Conservation (phyloP, 2,329 filamentous ascomycete species). For the Ilyonectria mors-panacis region DNA sequence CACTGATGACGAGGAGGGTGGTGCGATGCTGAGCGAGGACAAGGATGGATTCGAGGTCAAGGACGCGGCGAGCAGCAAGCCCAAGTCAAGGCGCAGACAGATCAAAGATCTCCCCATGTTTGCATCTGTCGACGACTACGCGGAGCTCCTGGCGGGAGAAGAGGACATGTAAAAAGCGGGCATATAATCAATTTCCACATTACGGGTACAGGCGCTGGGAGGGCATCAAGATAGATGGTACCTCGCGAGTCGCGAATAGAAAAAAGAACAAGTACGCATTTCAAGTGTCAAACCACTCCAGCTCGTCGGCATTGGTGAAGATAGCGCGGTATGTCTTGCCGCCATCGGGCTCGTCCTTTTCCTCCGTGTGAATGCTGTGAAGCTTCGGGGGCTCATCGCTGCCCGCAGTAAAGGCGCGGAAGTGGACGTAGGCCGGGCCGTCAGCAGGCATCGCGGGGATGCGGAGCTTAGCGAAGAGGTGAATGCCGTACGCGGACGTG, state of each 20-base stretch:
- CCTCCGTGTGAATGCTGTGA: constrained; percentile 93
- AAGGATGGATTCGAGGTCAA: constrained; percentile 70
- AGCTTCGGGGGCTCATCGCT: constrained; percentile 84
- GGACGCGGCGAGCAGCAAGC: constrained; percentile 69
- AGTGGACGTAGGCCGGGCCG: constrained; percentile 82
- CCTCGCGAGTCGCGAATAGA: constrained; percentile 21
- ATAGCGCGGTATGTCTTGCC: constrained; percentile 95
- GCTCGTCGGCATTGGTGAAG: constrained; percentile 90
- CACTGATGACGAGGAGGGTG: constrained; percentile 61
- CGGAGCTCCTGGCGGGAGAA: constrained; percentile 83
- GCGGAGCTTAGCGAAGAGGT: constrained; percentile 83
- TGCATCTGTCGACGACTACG: constrained; percentile 94
- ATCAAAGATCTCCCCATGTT: constrained; percentile 93
- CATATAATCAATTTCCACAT: constrained; percentile 34
- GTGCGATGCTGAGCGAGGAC: constrained; percentile 57
- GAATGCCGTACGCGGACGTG: constrained; percentile 84
- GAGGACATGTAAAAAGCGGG: constrained; percentile 62
- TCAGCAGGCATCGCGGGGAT: constrained; percentile 61
- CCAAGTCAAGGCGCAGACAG: constrained; percentile 79
- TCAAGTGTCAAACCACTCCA: constrained; percentile 72
- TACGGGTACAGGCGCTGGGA: constrained; percentile 34
- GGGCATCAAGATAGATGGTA: constrained; percentile 37
- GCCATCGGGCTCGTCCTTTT: constrained; percentile 92
- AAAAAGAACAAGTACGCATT: constrained; percentile 1
- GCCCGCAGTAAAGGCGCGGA: constrained; percentile 91